A percentile compares a stretch with the other conserved stretches of the same genome.
phyloP scores from a whole-genome alignment of 331 rosid species.

The Quercus phellos region DNA sequence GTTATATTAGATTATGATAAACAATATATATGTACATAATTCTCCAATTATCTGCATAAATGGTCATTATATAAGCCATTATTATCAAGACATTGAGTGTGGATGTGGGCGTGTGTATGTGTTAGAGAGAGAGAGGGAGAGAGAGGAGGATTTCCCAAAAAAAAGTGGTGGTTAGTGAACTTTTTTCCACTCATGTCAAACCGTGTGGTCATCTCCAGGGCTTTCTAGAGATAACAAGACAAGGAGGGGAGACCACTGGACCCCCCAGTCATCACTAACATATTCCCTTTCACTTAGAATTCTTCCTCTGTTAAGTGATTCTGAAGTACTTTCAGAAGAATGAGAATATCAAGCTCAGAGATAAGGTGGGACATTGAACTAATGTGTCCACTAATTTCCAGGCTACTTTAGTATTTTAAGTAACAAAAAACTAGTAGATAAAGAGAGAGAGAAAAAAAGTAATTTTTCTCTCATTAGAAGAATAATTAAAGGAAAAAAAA shows the following conservation, averaged over 20 bases:
- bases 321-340: not conserved
- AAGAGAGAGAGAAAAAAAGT: not conserved
- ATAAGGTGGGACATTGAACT: not conserved
- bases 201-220: not conserved
- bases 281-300: not conserved
- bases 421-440: not conserved
- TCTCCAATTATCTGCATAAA: constrained; percentile 1
- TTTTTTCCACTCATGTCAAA: not conserved
- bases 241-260: not conserved
- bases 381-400: not conserved
- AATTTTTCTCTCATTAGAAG: too few relatives aligned
- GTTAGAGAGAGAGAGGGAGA: not conserved
- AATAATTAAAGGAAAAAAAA: too few relatives aligned
- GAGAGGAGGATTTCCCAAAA: not conserved
- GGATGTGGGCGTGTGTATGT: not conserved
- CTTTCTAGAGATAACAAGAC: not conserved
- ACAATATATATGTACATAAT: constrained; percentile 7
- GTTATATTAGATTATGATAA: constrained; percentile 14
- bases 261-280: not conserved
- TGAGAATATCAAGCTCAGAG: not conserved
- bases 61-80: constrained; percentile 8
- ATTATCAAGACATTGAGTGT: not conserved
- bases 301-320: not conserved
- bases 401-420: not conserved
- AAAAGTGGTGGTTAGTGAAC: not conserved